A percentile compares a stretch with the other conserved stretches of the same genome.
phyloP scores from a whole-genome alignment of 257 asterid species.

The Linaria vulgaris region DNA sequence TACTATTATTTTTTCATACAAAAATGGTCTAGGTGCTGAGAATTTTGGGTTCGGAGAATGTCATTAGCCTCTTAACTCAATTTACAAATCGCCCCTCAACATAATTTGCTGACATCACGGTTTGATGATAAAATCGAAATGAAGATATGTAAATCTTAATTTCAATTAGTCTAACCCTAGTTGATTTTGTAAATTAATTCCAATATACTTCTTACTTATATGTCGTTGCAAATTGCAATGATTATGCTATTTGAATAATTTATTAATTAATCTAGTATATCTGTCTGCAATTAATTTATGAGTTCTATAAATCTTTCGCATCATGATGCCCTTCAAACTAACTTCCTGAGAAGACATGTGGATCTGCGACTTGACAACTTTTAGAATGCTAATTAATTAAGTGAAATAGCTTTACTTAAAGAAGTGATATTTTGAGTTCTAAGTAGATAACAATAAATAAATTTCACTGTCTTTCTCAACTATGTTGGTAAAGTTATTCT shows the following conservation, averaged over 20 bases:
- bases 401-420: not conserved
- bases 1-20: not conserved
- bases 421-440: slow-evolving; percentile 16
- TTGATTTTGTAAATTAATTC: not conserved
- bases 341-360: slow-evolving; percentile 40
- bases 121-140: too few species aligned
- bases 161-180: too few species aligned
- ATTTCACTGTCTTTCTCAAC: slow-evolving; percentile 16
- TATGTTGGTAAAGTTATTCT: slow-evolving; percentile 29
- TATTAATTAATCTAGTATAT: slow-evolving; percentile 7
- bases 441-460: slow-evolving; percentile 26
- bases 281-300: slow-evolving; percentile 17
- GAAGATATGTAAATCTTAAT: too few species aligned
- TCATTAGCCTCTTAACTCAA: too few species aligned
- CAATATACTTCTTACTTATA: not conserved
- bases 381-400: slow-evolving; percentile 32
- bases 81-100: too few species aligned
- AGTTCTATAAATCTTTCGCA: slow-evolving; percentile 27
- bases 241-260: slow-evolving; percentile 34
- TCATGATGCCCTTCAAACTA: slow-evolving; percentile 28
- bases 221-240: slow-evolving; percentile 32
- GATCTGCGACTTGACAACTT: slow-evolving; percentile 39
- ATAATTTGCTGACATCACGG: too few species aligned
- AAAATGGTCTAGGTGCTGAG: too few species aligned
- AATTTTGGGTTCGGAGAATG: too few species aligned